Evolutionary conservation across 495 filamentous ascomycete species (phyloP), one percentile per base, ranked within the genome.

Genomic region (Aspergillus leporis): DNA sequence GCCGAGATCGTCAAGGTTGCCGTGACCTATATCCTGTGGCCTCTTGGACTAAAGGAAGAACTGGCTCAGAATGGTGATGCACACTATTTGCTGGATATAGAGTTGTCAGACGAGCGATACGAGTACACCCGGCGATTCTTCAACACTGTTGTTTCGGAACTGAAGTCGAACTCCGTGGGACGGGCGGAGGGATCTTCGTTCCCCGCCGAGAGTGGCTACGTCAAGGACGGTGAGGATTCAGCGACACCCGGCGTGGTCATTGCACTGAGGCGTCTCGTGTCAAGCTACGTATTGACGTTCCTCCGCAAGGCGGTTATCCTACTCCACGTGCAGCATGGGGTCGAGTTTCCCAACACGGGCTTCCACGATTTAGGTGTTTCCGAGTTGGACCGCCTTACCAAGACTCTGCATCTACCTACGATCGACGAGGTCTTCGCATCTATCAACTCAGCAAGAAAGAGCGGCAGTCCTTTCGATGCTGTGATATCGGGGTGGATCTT

Each of bases 231-330:
- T 53, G 76, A 75, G 49, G 72, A 74, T 25, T 71, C 75, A 1
- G 72, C 64, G 21, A 77, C 77, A 4, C 67, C 74, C 1, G 62
- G 55, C 0, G 60, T 80, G 10, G 66, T 83, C 21, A 68, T 76
- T 57, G 70, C 79, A 10, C 66, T 88, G 25, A 74, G 79, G 22
- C 76, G 74, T 23, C 70, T 88, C 12, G 63, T 93, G 55, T 83
- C 83, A 31, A 92, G 86, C 66, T 99, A 97, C 65, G 90, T 91
- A 16, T 77, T 95, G n/a, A 78, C 87, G 0, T 98, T 98, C 77
- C 77, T 98, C 13, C 89, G 94, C 57, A 99, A 98, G 76, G 80
- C 83, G 10, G 82, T 83, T 16, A 83, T 98, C 32, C 83, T 98
- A 19, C 81, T 97, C 55, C 86, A 97, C 66, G 90, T 95, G 48